Conservation (phyloP, 345 rosid species). For the Alliaria petiolata region DNA sequence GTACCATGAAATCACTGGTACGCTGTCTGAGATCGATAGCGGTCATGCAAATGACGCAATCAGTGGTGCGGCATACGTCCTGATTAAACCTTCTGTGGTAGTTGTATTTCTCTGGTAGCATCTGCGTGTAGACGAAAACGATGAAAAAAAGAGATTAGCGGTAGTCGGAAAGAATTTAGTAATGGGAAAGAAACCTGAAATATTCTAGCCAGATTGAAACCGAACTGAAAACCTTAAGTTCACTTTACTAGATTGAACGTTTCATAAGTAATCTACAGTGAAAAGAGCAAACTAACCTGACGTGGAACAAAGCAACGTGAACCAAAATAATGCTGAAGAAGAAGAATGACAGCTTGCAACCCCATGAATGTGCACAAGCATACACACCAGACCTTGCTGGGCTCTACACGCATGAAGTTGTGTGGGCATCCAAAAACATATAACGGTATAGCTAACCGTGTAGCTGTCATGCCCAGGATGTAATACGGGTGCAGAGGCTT, state of each 20-base stretch:
- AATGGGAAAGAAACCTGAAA: background rate
- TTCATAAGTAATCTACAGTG: background rate
- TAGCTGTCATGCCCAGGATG: conserved; percentile 80
- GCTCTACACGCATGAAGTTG: conserved; percentile 91
- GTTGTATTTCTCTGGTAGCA: conserved; percentile 94
- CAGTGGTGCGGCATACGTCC: conserved; percentile 47
- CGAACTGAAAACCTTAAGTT: background rate
- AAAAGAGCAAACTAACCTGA: conserved; percentile 57
- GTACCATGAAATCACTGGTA: conserved; percentile 83
- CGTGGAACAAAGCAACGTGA: conserved; percentile 94
- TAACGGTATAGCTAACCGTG: conserved; percentile 82
- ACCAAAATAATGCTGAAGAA: conserved; percentile 93
- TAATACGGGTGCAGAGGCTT: conserved; percentile 94
- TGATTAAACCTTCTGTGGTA: conserved; percentile 68
- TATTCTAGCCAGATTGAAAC: background rate
- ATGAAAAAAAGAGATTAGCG: conserved; percentile 6
- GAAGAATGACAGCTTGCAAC: conserved; percentile 79
- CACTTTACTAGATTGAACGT: background rate
- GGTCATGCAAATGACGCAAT: conserved; percentile 98
- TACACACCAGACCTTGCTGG: conserved; percentile 81
- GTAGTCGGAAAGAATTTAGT: background rate
- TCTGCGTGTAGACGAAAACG: conserved; percentile 47
- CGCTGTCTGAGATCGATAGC: conserved; percentile 65
- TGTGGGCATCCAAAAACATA: conserved; percentile 94
- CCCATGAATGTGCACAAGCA: conserved; percentile 66